Evolutionary conservation across 768 basidiomycete genomes (phyloP), one percentile per base, ranked within the genome.

Genomic region (Termitomyces sp.): DNA sequence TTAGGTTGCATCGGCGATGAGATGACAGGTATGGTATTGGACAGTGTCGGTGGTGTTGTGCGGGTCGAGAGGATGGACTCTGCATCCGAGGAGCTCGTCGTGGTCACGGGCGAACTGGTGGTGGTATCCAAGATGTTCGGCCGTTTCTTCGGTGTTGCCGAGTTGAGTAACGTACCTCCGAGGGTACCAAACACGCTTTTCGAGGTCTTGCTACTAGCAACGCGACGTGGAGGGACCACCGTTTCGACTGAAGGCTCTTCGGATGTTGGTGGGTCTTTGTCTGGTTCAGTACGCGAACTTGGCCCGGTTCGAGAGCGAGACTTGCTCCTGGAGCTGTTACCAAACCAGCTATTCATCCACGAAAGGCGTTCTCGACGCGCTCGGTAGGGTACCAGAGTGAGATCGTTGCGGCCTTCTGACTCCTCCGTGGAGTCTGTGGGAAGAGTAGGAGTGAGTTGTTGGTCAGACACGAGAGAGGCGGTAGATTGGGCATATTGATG

Each of bases 271-370:
- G 59, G 64, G 43, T 66, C 62, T 34, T 65, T 65, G 21, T 57
- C 51, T 12, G 59, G 53, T 53, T 68, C 66, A 4, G 59, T 63
- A 38, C 63, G 57, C 16, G 46, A 60, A 27, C 43, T 62, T 42
- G 62, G 57, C 53, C 48, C 21, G 34, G 55, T 54, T 27, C 68
- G 63, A 62, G 66, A 38, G 29, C 70, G 68, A 17, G 69, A 53
- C 45, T 70, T 81, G 34, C 81, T 77, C 48, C 68, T 81, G 31
- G 81, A 77, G 66, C 85, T 85, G 17, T 32, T 53, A 17, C 73
- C 75, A 78, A 88, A 86, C 85, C 83, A 89, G 0, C 81, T 83
- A 0, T 89, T 88, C 78, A 91, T 82, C 90, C 90, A 92, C 0
- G 75, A 71, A 14, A 82, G 77, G 14, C 82, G 81, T 46, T 89